A percentile compares a stretch with the other conserved stretches of the same genome.
These are phyloP conservation scores for Aspergillus pseudoterreus DNA, from an alignment of 2,329 filamentous ascomycete genomes.

Conservation along the genomic window DNA sequence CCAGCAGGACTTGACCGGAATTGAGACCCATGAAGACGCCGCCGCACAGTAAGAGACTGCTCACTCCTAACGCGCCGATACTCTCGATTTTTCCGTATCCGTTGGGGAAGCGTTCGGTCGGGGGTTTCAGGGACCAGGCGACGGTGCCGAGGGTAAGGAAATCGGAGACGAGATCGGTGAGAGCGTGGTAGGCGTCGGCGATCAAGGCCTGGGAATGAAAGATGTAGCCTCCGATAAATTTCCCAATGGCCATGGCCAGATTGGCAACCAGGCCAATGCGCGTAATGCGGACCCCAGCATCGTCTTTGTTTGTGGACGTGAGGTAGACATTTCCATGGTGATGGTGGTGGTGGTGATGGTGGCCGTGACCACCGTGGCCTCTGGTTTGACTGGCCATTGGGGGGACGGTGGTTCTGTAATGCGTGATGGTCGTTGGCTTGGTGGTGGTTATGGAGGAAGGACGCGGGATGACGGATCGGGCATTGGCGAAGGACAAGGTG, in stretches of 20 bases:
- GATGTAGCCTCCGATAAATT: slow-evolving; percentile 85
- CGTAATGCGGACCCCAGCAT: slow-evolving; percentile 92
- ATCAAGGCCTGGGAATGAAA: slow-evolving; percentile 94
- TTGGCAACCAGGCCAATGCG: slow-evolving; percentile 85
- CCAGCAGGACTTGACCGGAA: slow-evolving; percentile 65
- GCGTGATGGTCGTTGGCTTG: slow-evolving; percentile 16
- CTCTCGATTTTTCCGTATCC: slow-evolving; percentile 99
- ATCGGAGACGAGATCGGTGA: slow-evolving; percentile 93
- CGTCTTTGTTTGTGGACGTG: slow-evolving; percentile 76
- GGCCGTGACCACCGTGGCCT: slow-evolving; percentile 47
- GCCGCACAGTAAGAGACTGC: slow-evolving; percentile 81
- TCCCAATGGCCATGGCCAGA: slow-evolving; percentile 87
- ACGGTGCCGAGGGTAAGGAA: slow-evolving; percentile 92
- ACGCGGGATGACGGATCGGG: slow-evolving; percentile 9
- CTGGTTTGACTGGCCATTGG: slow-evolving; percentile 45
- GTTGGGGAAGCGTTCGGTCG: slow-evolving; percentile 76
- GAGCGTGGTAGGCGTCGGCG: slow-evolving; percentile 90
- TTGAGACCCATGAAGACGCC: slow-evolving; percentile 89
- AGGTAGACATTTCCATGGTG: slow-evolving; percentile 84
- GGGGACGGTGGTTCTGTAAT: slow-evolving; percentile 1
- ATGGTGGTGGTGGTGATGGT: slow-evolving; percentile 66
- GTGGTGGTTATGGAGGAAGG: slow-evolving; percentile 13
- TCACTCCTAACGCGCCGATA: slow-evolving; percentile 87
- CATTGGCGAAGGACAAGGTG: slow-evolving; percentile 12
- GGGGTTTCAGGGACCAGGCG: slow-evolving; percentile 83